Conservation (phyloP, 2,329 filamentous ascomycete genomes). For the Xylariales sp. region DNA sequence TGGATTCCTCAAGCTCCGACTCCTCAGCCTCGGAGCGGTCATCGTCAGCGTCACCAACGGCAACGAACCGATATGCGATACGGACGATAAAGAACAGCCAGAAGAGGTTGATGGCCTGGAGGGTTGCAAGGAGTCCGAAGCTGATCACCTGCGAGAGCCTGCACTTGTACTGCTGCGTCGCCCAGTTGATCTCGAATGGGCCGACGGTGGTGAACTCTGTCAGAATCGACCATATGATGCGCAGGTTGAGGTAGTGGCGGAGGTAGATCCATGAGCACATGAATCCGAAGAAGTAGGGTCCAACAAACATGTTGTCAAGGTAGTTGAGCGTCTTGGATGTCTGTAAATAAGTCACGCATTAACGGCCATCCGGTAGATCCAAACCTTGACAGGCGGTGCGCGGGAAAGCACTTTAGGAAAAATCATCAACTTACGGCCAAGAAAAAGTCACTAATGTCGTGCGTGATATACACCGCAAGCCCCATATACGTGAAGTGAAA, state of each 20-base stretch:
- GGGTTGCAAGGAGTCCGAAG: slow-evolving; percentile 54
- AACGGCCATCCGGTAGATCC: too few species aligned
- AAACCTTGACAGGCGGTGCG: too few species aligned
- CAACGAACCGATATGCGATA: slow-evolving; percentile 67
- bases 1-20: slow-evolving; percentile 49
- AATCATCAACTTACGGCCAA: slow-evolving; percentile 73
- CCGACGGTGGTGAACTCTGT: slow-evolving; percentile 72
- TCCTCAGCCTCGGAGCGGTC: slow-evolving; percentile 68
- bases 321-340: slow-evolving; percentile 93
- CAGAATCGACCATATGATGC: slow-evolving; percentile 70
- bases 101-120: slow-evolving; percentile 75
- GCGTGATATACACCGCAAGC: slow-evolving; percentile 86
- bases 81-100: slow-evolving; percentile 76
- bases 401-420: too few species aligned
- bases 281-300: slow-evolving; percentile 80
- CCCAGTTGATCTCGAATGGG: slow-evolving; percentile 73
- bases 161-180: slow-evolving; percentile 72
- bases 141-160: slow-evolving; percentile 65
- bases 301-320: slow-evolving; percentile 72
- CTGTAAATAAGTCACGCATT: slow-evolving; percentile 36
- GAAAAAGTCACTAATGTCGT: slow-evolving; percentile 95
- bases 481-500: slow-evolving; percentile 98
- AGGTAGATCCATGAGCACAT: slow-evolving; percentile 83
- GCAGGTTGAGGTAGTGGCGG: slow-evolving; percentile 78
- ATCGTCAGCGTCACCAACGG: slow-evolving; percentile 58